Evolutionary conservation across 768 basidiomycete species (phyloP), one percentile per base, ranked within the genome.

Genomic region (Leccinum subtestaceum): DNA sequence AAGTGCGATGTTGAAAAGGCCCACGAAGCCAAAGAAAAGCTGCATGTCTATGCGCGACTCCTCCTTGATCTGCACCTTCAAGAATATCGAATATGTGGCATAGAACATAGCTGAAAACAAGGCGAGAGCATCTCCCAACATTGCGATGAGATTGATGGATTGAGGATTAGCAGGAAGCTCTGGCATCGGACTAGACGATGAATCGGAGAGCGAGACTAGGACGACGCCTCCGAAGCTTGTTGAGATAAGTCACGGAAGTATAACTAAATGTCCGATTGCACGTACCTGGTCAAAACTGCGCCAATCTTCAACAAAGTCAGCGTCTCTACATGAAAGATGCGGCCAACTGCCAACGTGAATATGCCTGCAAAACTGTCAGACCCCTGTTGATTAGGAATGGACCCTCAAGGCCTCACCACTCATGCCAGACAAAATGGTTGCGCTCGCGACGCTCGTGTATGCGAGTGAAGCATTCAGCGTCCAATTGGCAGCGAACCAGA

Each of bases 401-500:
- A 27, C 19, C 43, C 19, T 21, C 5, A 23, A 17, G 40, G 8
- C 72, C 86, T 34, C 64, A 94, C 95, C 94, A 63, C 93, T 95
- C 79, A 87, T 95, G 67, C 88, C 87, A 2, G 91, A 89, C 53
- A 97, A 74, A 38, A 98, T 88, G 4, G 95, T 97, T 19, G 92
- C 85, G 71, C 93, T 96, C 2, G 93, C 92, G n/a, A 98, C 95
- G 66, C 88, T 93, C 2, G 96, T 98, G 70, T 88, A 90, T 31
- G 84, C 86, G 48, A 98, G 79, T 19, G 90, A 80, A 1, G 87
- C 88, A 69, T 95, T 97, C 31, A 96, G 76, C 11, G 86, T 73
- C 93, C 95, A 98, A 68, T 98, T 98, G 12, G 96, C 96, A 38
- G 86, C 77, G 67, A 99, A 97, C 93, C 95, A 99, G 36, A 96